These are phyloP conservation scores for Neotropicomus parvogracilis DNA, from an alignment of 1,284 basidiomycete genomes.

Conservation along the genomic window DNA sequence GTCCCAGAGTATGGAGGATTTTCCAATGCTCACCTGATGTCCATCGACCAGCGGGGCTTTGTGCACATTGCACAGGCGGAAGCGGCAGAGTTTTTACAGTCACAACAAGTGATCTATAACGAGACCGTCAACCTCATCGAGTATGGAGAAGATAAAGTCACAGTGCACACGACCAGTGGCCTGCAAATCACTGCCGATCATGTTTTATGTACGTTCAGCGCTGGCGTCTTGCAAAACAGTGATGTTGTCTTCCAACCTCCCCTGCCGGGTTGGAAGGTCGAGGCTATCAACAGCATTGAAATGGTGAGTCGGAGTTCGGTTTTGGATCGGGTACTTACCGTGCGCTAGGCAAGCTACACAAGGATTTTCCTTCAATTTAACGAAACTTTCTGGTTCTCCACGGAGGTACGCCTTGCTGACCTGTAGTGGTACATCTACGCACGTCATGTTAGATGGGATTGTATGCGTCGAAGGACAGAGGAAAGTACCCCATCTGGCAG, in stretches of 20 bases:
- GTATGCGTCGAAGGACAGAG: conserved; percentile 61
- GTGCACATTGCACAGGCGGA: conserved; percentile 53
- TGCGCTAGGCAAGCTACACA: conserved; percentile 52
- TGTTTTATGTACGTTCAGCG: conserved; percentile 60
- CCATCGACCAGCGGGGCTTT: conserved; percentile 62
- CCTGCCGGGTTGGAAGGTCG: conserved; percentile 61
- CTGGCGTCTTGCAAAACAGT: conserved; percentile 60
- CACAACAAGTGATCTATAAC: conserved; percentile 47
- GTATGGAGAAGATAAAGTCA: conserved; percentile 44
- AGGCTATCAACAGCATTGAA: conserved; percentile 61
- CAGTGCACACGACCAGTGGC: conserved; percentile 45
- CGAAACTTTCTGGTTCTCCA: conserved; percentile 66
- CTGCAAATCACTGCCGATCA: conserved; percentile 47
- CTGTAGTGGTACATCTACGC: not conserved
- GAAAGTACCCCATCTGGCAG: conserved; percentile 69
- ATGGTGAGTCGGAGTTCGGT: conserved; percentile 44
- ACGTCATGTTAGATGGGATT: conserved; percentile 47
- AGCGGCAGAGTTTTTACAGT: conserved; percentile 48
- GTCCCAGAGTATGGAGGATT: conserved; percentile 54
- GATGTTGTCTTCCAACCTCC: conserved; percentile 55
- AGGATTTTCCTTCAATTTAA: conserved; percentile 70
- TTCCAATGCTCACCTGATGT: conserved; percentile 52
- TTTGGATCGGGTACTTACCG: not conserved
- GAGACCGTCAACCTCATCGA: conserved; percentile 50
- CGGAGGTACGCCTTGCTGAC: conserved; percentile 42